A percentile compares a stretch with the other conserved stretches of the same genome.
These are phyloP conservation scores for Aspergillus pseudonomiae DNA, from an alignment of 2,329 filamentous ascomycete genomes.

Conservation along the genomic window DNA sequence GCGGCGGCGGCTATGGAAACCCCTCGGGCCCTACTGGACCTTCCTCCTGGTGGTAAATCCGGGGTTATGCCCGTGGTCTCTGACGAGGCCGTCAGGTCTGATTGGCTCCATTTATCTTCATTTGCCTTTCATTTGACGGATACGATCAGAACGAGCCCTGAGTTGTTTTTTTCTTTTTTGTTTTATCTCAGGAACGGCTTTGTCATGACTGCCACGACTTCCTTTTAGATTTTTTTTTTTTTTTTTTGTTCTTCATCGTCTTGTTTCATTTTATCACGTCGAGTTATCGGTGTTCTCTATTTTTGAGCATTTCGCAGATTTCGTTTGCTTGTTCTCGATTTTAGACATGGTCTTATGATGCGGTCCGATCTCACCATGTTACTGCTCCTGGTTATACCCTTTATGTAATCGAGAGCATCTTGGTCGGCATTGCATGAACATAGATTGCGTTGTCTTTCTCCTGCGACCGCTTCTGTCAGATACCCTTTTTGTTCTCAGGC, in stretches of 20 bases:
- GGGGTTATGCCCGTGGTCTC: constrained; percentile 35
- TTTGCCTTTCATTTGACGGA: constrained; percentile 39
- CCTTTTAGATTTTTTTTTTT: constrained; percentile 34
- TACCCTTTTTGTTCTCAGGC: constrained; percentile 51
- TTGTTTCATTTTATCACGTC: constrained; percentile 27
- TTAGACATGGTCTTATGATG: constrained; percentile 45
- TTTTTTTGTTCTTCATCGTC: constrained; percentile 23
- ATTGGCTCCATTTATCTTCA: constrained; percentile 38
- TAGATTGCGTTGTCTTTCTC: constrained; percentile 56
- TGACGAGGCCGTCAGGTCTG: constrained; percentile 45
- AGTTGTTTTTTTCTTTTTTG: constrained; percentile 30
- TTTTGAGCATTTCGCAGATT: constrained; percentile 30
- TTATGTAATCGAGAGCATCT: constrained; percentile 32
- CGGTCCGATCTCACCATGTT: constrained; percentile 36
- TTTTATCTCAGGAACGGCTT: constrained; percentile 43
- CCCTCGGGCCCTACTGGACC: constrained; percentile 53
- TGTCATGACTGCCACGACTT: constrained; percentile 51
- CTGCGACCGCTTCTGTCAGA: constrained; percentile 50
- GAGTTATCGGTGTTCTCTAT: constrained; percentile 27
- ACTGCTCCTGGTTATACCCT: constrained; percentile 31
- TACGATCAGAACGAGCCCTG: constrained; percentile 45
- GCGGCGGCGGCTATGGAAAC: constrained; percentile 32
- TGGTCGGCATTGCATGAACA: constrained; percentile 49
- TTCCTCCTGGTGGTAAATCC: constrained; percentile 56
- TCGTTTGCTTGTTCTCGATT: constrained; percentile 32